Evolutionary conservation across 2,329 filamentous ascomycete genomes (phyloP).

Genomic region (Paecilomyces fulvus): DNA sequence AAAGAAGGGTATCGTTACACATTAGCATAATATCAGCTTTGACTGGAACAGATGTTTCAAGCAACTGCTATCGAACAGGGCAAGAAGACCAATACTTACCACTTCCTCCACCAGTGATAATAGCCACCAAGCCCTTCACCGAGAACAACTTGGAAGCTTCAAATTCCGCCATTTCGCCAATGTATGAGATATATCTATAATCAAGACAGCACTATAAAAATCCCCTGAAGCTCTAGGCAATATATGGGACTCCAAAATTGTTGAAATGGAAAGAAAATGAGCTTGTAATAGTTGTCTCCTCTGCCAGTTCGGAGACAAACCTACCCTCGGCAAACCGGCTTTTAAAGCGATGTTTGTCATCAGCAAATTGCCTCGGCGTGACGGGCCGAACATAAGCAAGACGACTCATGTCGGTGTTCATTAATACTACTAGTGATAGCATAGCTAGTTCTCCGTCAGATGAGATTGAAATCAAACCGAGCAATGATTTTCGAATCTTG

Average conservation of each 20-base stretch:
- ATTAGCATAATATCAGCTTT: no score
- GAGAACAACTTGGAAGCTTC: slow-evolving; percentile 37
- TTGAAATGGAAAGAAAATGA: neutral
- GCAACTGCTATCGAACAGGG: neutral
- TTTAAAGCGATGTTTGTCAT: neutral
- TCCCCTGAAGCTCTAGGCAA: neutral
- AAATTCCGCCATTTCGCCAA: slow-evolving; percentile 21
- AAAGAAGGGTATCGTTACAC: no score
- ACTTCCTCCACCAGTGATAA: slow-evolving; percentile 47
- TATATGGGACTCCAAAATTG: neutral
- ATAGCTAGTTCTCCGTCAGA: no score
- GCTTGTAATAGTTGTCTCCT: neutral
- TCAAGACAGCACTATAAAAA: neutral
- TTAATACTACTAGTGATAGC: no score
- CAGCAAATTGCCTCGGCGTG: neutral
- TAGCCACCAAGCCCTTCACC: slow-evolving; percentile 44
- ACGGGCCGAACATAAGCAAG: neutral
- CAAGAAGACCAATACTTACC: slow-evolving; percentile 23
- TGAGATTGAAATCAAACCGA: no score
- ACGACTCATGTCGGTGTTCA: no score
- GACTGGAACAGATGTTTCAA: no score
- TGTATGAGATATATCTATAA: neutral
- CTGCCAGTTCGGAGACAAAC: neutral
- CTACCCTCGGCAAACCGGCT: no score
- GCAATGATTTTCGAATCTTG: no score